Evolutionary conservation across 179 eudicot genomes (phyloP).

Genomic region (Nepenthes alata): DNA sequence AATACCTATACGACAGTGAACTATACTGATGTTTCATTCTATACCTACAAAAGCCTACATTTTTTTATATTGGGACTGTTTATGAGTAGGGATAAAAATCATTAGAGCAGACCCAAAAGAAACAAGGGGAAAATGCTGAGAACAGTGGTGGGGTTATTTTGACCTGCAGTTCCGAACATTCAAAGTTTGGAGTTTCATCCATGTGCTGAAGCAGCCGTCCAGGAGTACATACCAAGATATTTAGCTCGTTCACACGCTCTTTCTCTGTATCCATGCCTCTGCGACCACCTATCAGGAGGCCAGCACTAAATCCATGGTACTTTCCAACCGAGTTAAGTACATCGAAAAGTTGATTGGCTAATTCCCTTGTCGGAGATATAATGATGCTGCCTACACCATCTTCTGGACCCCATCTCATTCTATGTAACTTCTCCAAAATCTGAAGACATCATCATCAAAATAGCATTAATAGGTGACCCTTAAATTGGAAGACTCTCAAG

Average conservation of each 20-base stretch:
- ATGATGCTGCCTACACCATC: slow-evolving; percentile 90
- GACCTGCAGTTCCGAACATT: slow-evolving; percentile 96
- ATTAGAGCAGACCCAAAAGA: too few relatives aligned
- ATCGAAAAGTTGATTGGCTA: slow-evolving; percentile 68
- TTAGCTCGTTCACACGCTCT: slow-evolving; percentile 68
- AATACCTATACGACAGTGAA: too few relatives aligned
- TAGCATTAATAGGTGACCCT: not conserved
- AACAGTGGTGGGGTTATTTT: slow-evolving; percentile 1
- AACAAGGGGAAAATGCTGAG: too few relatives aligned
- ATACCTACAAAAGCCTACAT: too few relatives aligned
- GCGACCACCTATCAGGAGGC: slow-evolving; percentile 86
- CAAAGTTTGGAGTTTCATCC: slow-evolving; percentile 6
- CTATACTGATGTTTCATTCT: too few relatives aligned
- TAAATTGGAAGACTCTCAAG: not conserved
- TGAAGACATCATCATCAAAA: slow-evolving; percentile 8
- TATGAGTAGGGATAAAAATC: too few relatives aligned
- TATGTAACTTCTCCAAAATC: slow-evolving; percentile 76
- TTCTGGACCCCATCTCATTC: slow-evolving; percentile 73
- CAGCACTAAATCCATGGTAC: slow-evolving; percentile 79
- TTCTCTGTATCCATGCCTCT: slow-evolving; percentile 67
- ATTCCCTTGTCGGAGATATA: slow-evolving; percentile 83
- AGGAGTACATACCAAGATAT: slow-evolving; percentile 82
- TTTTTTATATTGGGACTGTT: too few relatives aligned
- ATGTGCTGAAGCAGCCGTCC: slow-evolving; percentile 26
- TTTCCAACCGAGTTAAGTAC: slow-evolving; percentile 69